Evolutionary conservation across 108 stramenopile genomes (phyloP), one percentile per base, ranked within the genome.

Genomic region (Discostella pseudostelligera): DNA sequence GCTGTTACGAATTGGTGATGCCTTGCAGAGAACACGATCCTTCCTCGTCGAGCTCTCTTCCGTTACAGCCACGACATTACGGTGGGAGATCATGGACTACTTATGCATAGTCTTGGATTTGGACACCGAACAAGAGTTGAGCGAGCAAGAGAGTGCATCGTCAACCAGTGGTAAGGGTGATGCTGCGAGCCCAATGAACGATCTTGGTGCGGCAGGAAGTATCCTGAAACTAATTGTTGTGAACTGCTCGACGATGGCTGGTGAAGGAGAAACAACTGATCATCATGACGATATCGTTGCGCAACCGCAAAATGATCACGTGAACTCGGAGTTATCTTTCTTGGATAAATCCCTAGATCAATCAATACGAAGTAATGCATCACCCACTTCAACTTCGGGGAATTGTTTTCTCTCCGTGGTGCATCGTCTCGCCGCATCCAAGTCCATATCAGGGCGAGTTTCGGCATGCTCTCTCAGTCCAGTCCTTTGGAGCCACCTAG

Each of bases 391-490:
- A 44, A 72, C 60, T 63, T 83, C 91, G 8, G 92, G 92, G 21
- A 93, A 93, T 55, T 55, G 80, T 21, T 93, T 93, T 50, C 65
- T 93, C 21, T 86, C 92, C 5, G 92, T 93, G 0, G 92, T 93
- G 14, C 92, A 94, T 65, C 76, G 92, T 32, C 66, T 94, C 39
- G 92, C 92, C 0, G 92, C 92, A 2, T 89, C 87, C 82, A 74
- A 88, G 56, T 89, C 87, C 56, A 86, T 70, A 8, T 90, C 89
- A 47, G 89, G 89, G 48, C 67, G 92, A 22, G 81, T 94, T 11
- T 84, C 92, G 14, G 92, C 92, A 11, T 94, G 92, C 57, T 94
- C 92, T 3, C 58, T 94, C 9, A 87, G 92, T 42, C 89, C 92
- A 4, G 86, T 94, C 21, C 75, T 94, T 36, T 94, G 92, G 92